Conservation (phyloP, 306 rosid genomes). For the Cucumis cinereus region DNA sequence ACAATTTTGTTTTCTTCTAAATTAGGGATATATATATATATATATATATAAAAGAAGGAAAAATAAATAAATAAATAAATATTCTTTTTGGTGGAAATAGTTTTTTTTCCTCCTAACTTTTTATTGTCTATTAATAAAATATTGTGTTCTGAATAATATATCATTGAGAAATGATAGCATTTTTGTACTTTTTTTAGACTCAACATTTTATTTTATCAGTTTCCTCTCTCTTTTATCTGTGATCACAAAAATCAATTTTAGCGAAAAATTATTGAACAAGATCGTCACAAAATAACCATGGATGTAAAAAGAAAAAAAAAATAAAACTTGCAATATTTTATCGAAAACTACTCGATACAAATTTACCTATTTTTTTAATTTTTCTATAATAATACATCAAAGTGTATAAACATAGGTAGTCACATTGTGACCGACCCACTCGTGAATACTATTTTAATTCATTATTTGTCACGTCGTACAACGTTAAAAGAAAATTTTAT, state of each 20-base stretch:
- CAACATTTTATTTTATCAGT: background rate
- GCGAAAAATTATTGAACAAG: too few relatives aligned
- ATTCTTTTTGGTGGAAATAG: too few relatives aligned
- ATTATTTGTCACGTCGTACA: too few relatives aligned
- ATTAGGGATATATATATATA: too few relatives aligned
- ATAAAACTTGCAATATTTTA: too few relatives aligned
- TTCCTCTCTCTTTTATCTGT: background rate
- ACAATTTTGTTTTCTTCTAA: background rate
- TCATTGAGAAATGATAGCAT: conserved; percentile 96
- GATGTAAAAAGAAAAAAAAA: too few relatives aligned
- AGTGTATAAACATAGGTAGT: background rate
- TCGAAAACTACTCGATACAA: background rate
- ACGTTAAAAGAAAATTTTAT: too few relatives aligned
- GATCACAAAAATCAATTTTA: background rate
- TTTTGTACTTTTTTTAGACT: conserved; percentile 36
- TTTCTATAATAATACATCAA: too few relatives aligned
- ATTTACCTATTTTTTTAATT: too few relatives aligned
- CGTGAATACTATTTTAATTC: background rate
- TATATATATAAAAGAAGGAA: too few relatives aligned
- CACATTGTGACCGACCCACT: background rate
- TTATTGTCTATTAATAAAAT: background rate
- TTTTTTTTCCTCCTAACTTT: background rate
- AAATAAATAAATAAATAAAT: too few relatives aligned
- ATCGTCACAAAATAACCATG: too few relatives aligned
- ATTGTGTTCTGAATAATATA: conserved; percentile 23